Percentiles rank a stretch among this genome's conserved stretches.
Evolutionary conservation across 441 rosid species (phyloP).

Genomic region (Euphorbia celastroides): DNA sequence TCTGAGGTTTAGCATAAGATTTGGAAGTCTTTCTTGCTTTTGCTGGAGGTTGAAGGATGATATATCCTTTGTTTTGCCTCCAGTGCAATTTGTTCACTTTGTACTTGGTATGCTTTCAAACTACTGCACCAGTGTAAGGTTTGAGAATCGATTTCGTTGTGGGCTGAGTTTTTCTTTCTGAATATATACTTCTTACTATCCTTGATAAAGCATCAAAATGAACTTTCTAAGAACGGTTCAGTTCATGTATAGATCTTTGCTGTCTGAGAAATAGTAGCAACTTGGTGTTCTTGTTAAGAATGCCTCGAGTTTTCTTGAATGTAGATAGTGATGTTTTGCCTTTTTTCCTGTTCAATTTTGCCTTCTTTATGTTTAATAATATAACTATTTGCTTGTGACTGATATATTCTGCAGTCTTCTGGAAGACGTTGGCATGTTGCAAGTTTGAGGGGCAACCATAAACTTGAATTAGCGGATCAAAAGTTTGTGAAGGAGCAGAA

Average conservation of each 20-base stretch:
- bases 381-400: slow-evolving; percentile 23
- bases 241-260: not conserved
- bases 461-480: slow-evolving; percentile 18
- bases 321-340: not conserved
- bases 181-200: not conserved
- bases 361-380: slow-evolving; percentile 6
- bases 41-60: not conserved
- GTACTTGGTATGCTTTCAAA: not conserved
- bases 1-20: not conserved
- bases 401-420: slow-evolving; percentile 30
- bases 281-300: not conserved
- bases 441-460: slow-evolving; percentile 15
- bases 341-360: not conserved
- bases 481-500: slow-evolving; percentile 20
- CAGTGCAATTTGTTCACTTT: not conserved
- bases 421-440: slow-evolving; percentile 20
- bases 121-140: not conserved
- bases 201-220: not conserved
- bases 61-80: not conserved
- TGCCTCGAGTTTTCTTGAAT: not conserved
- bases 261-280: not conserved
- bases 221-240: not conserved
- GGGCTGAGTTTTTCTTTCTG: not conserved
- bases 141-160: not conserved
- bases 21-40: not conserved